Evolutionary conservation across 768 basidiomycete species (phyloP), one percentile per base, ranked within the genome.

Genomic region (Termitomyces sp.): DNA sequence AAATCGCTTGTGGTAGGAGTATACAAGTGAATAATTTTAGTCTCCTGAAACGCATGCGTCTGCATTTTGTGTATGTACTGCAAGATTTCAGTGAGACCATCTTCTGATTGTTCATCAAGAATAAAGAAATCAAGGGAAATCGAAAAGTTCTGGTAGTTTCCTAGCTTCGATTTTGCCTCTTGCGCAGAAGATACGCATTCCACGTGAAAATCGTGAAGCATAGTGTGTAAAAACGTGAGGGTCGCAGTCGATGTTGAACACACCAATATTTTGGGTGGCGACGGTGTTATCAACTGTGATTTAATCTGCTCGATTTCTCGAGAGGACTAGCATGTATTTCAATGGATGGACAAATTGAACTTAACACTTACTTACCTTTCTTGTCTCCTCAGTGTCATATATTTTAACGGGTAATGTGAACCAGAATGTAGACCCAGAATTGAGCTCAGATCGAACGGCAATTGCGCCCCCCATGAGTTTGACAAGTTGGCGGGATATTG

Each of bases 401-500:
- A 83, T 72, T 63, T 81, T 85, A 27, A 86, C 84, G 0, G 88
- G 88, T 42, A 91, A 81, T 1, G 82, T 86, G 68, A 89, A 91
- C 84, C 85, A 88, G 67, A 91, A 91, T 61, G 75, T 79, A 3
- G 87, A 88, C 3, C 89, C 88, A 48, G 78, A 73, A 54, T 81
- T 80, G 12, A 84, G 73, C 61, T 87, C 82, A 1, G 87, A 89
- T 18, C 82, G 75, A 8, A 89, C 87, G 11, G 85, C 86, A 53
- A 91, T 89, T 5, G 80, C 82, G 22, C 89, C 89, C 20, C 85
- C 84, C 81, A 89, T 86, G n/a, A 89, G 78, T 65, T 87, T 87
- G 48, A 89, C 87, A 36, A 91, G 73, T 63, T 88, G 85, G 15
- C 86, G 80, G 8, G 87, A 89, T 62, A 91, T 91, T 6, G 86